These are phyloP conservation scores for Cordyceps tenuipes DNA, from an alignment of 2,329 filamentous ascomycete species.

Conservation along the genomic window DNA sequence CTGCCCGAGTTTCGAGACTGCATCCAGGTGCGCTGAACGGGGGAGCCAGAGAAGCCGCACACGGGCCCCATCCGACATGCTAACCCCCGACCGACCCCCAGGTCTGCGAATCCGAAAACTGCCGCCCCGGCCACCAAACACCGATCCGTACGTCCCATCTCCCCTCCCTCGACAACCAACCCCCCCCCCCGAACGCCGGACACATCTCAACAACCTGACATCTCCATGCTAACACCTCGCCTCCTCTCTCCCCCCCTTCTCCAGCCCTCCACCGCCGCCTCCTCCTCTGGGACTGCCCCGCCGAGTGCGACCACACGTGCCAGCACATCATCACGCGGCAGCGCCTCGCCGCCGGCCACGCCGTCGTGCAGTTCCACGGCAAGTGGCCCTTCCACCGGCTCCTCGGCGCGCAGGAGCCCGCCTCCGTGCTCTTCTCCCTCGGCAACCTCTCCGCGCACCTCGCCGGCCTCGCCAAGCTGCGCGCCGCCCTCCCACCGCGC, in stretches of 20 bases:
- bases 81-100: slow-evolving; percentile 27
- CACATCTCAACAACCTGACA: too few species aligned
- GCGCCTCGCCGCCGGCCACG: slow-evolving; percentile 57
- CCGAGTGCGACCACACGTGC: slow-evolving; percentile 97
- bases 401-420: slow-evolving; percentile 89
- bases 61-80: not conserved
- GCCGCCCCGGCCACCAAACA: slow-evolving; percentile 51
- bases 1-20: slow-evolving; percentile 84
- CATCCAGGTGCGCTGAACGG: slow-evolving; percentile 52
- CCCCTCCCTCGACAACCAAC: slow-evolving; percentile 2
- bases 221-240: not conserved
- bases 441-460: slow-evolving; percentile 85
- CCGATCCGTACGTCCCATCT: slow-evolving; percentile 57
- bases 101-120: slow-evolving; percentile 78
- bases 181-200: not conserved
- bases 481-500: slow-evolving; percentile 56
- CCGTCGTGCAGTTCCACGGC: slow-evolving; percentile 87
- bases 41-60: too few species aligned
- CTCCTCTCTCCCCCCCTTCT: not conserved
- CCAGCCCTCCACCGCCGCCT: slow-evolving; percentile 76
- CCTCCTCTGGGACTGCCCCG: slow-evolving; percentile 83
- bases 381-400: slow-evolving; percentile 97
- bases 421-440: slow-evolving; percentile 85
- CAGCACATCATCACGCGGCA: slow-evolving; percentile 80
- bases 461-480: slow-evolving; percentile 64